Evolutionary conservation across 129 eudicot genomes (phyloP), one percentile per base, ranked within the genome.

Genomic region (Dittrichia graveolens): DNA sequence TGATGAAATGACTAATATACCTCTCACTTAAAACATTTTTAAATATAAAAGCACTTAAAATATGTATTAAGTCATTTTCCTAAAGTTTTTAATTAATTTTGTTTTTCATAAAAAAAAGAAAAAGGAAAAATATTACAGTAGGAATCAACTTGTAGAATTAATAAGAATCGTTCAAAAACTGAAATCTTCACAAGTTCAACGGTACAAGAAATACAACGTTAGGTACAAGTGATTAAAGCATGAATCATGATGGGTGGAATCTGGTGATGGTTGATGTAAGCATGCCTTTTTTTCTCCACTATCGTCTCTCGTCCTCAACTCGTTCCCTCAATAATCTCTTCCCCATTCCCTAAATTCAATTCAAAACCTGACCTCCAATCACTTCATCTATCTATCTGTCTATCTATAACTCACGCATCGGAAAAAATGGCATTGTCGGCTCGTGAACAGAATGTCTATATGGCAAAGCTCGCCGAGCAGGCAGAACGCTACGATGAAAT

Each of bases 401-500:
- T 31, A 40, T n/a, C 67, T 24, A 40, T 10, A 13, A 41, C 50
- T 8, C 68, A 40, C 37, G 3, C 68, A 40, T 24, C 68, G 50
- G 68, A 38, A 63, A 43, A 43, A 41, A 63, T 63, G 68, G 50
- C 68, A 41, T 2, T 42, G 15, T 41, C 68, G 6, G 7, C 37
- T 7, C 68, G 68, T 8, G 68, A 63, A 40, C 68, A 63, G 50
- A 63, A 63, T n/a, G 68, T 63, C 37, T 63, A 63, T 49, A 63
- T 63, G 65, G 65, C 65, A 0, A 60, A 38, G 8, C 65, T 60
- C 11, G 65, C 65, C 46, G 65, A 60, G 65, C 68, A 63, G 38
- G 68, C 68, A 1, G 68, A 63, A 41, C 68, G 68, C 7, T 63
- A 63, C 68, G 68, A 63, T 49, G 68, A 63, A 41, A 63, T 63